Conservation (phyloP, 805 yeast genomes). For the Clavispora phyllophila region DNA sequence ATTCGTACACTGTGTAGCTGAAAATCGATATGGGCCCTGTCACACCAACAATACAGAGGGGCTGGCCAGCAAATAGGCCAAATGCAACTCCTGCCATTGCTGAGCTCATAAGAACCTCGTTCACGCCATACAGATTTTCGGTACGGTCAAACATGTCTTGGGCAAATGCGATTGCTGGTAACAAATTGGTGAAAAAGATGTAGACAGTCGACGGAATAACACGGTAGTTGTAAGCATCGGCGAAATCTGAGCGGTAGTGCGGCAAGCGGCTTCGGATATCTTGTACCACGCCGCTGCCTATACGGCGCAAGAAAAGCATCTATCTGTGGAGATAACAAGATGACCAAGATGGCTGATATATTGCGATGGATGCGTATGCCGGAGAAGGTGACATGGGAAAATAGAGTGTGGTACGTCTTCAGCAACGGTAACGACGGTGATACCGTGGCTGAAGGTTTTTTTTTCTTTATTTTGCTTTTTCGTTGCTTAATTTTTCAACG, state of each 20-base stretch:
- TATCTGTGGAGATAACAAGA: too few relatives aligned
- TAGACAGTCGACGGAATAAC: constrained; percentile 80
- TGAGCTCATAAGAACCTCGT: constrained; percentile 77
- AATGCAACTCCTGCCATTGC: constrained; percentile 88
- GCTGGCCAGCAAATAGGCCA: constrained; percentile 85
- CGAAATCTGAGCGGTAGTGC: constrained; percentile 70
- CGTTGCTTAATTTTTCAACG: too few relatives aligned
- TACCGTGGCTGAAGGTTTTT: too few relatives aligned
- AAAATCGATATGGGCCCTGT: constrained; percentile 94
- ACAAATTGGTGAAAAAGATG: constrained; percentile 82
- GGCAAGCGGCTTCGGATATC: constrained; percentile 57
- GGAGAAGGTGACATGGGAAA: too few relatives aligned
- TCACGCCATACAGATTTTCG: constrained; percentile 80
- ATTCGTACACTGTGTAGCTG: constrained; percentile 81
- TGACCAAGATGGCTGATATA: not conserved
- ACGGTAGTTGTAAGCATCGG: constrained; percentile 78
- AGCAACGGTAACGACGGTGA: too few relatives aligned
- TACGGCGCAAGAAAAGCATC: not conserved
- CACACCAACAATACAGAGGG: constrained; percentile 92
- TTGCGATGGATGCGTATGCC: not conserved
- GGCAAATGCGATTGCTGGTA: constrained; percentile 94
- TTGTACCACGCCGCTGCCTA: constrained; percentile 47
- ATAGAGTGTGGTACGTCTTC: too few relatives aligned
- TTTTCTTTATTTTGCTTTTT: too few relatives aligned
- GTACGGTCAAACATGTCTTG: constrained; percentile 97